Evolutionary conservation across 192 early-diverging fungal genomes (phyloP).

Genomic region (Allomyces javanicus): DNA sequence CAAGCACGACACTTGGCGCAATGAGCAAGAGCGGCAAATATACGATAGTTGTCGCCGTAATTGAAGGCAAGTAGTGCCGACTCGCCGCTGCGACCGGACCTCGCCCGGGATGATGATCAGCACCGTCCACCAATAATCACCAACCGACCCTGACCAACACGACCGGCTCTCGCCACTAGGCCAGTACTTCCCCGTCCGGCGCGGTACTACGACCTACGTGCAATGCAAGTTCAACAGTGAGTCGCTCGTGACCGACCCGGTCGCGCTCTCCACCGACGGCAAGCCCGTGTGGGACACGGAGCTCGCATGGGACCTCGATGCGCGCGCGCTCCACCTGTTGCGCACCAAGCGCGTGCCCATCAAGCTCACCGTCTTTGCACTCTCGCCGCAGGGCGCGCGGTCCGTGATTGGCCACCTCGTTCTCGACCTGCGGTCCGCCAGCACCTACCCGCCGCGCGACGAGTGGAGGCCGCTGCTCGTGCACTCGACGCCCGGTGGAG

Average conservation of each 20-base stretch:
- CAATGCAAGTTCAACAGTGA: conserved; percentile 45
- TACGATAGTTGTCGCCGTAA: no score
- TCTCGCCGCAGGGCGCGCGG: conserved; percentile 10
- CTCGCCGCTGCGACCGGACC: no score
- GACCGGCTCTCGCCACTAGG: neutral
- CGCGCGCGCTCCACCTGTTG: conserved; percentile 18
- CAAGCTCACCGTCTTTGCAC: conserved; percentile 22
- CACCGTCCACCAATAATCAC: no score
- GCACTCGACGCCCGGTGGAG: conserved; percentile 13
- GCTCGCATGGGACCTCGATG: conserved; percentile 29
- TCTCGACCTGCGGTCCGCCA: conserved; percentile 28
- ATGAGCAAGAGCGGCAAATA: no score
- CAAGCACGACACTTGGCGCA: no score
- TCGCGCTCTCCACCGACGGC: conserved; percentile 9
- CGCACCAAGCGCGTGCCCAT: conserved; percentile 23
- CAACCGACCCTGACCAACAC: no score
- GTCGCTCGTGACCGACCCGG: conserved; percentile 34
- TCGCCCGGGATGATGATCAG: no score
- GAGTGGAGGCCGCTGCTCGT: conserved; percentile 27
- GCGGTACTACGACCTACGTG: conserved; percentile 16
- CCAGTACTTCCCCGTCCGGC: neutral
- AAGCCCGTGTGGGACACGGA: conserved; percentile 35
- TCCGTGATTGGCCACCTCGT: conserved; percentile 29
- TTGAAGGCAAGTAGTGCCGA: no score
- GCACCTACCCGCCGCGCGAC: conserved; percentile 1